Base-by-base conservation (phyloP, 345 rosid genomes). In the Kernera saxatilis region DNA sequence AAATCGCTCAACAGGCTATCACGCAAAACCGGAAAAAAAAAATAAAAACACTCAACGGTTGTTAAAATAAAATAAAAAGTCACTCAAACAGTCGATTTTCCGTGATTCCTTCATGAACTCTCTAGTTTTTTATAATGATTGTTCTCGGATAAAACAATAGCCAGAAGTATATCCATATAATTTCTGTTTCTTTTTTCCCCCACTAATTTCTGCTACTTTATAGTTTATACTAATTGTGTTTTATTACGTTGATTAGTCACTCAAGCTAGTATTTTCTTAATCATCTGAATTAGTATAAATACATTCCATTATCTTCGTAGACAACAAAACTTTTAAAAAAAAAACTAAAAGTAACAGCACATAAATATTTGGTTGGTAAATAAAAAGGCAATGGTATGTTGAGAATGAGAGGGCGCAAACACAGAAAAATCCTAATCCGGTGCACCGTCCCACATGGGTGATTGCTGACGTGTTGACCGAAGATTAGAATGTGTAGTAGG, bases 361-460 rank as follows among this genome's bases (percentile, higher is more conserved):
- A 17, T 17, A 56, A 19, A 56, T 3, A 4, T 56, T 19, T 26
- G 18, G 29, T 57, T 25, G n/a, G 35, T 9, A 40, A 40, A 59
- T 0, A 1, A 59, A 57, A 36, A 13, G 19, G 2, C 27, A n/a
- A n/a, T n/a, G 3, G 27, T 35, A 12, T 19, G 29, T 21, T 59
- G 9, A 41, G 51, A 53, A 41, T 9, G 50, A 26, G 37, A 35
- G 37, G 37, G 37, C 57, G n/a, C 57, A 9, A 15, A 53, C 59
- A 53, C 58, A 33, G 19, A 51, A 51, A 51, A 51, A 9, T 29
- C 6, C 14, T 18, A 30, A 41, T 74, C 76, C 49, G 0, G 51
- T 68, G 77, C 81, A 61, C 89, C 82, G 86, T 27, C 87, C 83
- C 84, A 67, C 86, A 76, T 56, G n/a, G n/a, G 78, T 66, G 86